These are phyloP conservation scores for Triticum urartu DNA, from an alignment of 176 grass and related monocot species.

Conservation along the genomic window DNA sequence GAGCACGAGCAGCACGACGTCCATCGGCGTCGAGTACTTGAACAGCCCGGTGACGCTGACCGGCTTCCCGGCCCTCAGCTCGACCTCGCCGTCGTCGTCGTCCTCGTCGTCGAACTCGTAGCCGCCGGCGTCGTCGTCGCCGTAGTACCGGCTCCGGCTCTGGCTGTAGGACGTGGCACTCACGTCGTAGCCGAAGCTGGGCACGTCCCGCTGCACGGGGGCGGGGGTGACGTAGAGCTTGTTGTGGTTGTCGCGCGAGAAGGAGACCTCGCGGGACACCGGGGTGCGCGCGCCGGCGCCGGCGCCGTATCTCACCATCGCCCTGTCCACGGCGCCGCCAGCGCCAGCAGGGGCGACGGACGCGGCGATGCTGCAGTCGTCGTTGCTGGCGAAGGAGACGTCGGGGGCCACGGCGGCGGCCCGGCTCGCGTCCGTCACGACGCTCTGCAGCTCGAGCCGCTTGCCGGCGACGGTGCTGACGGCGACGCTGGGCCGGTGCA, in stretches of 20 bases:
- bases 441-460: slow-evolving; percentile 64
- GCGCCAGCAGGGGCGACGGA: neutral
- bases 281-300: neutral
- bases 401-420: slow-evolving; percentile 15
- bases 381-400: slow-evolving; percentile 45
- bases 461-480: neutral
- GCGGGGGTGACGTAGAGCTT: slow-evolving; percentile 37
- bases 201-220: neutral
- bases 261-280: slow-evolving; percentile 39
- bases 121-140: neutral
- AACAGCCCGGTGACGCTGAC: slow-evolving; percentile 54
- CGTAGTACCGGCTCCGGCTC: slow-evolving; percentile 10
- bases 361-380: slow-evolving; percentile 4
- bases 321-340: neutral
- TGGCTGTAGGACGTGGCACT: slow-evolving; percentile 27
- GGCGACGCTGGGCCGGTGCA: neutral
- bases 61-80: slow-evolving; percentile 30
- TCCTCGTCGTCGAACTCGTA: neutral
- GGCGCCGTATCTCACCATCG: neutral
- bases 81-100: slow-evolving; percentile 38
- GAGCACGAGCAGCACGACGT: slow-evolving; percentile 55
- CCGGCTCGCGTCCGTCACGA: slow-evolving; percentile 35
- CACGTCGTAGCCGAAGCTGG: slow-evolving; percentile 39
- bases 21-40: slow-evolving; percentile 53
- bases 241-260: slow-evolving; percentile 52